Evolutionary conservation across 2,329 filamentous ascomycete species (phyloP), one percentile per base, ranked within the genome.

Genomic region (Verticillium tricorpus): DNA sequence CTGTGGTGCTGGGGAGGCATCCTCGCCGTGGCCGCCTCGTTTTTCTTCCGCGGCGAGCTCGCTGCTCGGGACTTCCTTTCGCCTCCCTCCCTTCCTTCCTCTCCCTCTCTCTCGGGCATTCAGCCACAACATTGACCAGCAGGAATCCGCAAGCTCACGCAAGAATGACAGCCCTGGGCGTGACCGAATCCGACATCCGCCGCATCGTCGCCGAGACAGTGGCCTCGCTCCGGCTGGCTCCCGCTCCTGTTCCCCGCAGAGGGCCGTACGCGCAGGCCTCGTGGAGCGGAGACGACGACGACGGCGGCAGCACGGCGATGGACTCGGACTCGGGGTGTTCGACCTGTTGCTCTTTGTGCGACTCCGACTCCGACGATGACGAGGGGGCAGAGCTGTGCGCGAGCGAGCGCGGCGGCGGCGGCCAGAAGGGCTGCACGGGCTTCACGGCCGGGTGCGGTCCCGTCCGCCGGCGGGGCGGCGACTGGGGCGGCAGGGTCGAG

Each of bases 401-500:
- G 45, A 11, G 19, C 19, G 45, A 11, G 45, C n/a, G 9, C 22
- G 19, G 14, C 22, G 45, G 14, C 22, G 45, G 19, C 22, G 45
- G 9, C n/a, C n/a, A 22, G 19, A n/a, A 52, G 45, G 19, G 11
- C 9, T 5, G 45, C 7, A 11, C n/a, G 45, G n/a, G 45, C 17
- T 15, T 37, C 7, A 11, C 57, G 55, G 34, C n/a, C 11, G 31
- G 15, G 11, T 57, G 58, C 5, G 60, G 56, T 58, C 55, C 61
- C 7, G 60, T 55, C 2, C 40, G 12, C 50, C 50, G 17, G 28
- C 50, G 17, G 19, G 12, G 35, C 5, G 34, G 52, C 14, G 57
- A 61, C 1, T 64, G 63, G 61, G 63, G 63, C 5, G 63, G 63
- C 17, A n/a, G 31, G 9, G 57, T 63, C 22, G 59, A 63, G 14